Evolutionary conservation across 495 filamentous ascomycete species (phyloP), one percentile per base, ranked within the genome.

Genomic region (Penicillium canariense): DNA sequence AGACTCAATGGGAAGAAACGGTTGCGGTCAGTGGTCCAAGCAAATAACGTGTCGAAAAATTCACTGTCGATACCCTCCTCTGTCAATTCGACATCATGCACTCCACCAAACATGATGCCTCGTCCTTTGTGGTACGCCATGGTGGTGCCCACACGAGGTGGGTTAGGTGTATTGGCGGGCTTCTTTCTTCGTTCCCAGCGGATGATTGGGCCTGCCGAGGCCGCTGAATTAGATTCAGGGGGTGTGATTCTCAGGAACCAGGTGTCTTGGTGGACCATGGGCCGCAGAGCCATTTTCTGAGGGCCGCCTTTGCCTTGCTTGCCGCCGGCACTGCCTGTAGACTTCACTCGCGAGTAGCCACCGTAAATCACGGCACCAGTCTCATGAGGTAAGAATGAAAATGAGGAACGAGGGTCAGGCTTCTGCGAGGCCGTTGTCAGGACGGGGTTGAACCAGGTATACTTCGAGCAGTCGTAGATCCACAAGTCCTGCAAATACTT

Each of bases 51-150:
- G 63, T 96, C 90, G 68, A 97, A 97, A 71, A 98, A 98, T 62
- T 96, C 90, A 63, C 89, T 94, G 15, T 97, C 91, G 34, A 98
- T 92, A 10, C 88, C 91, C 70, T 98, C 94, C 64, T 98, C 94
- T 56, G 81, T 95, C 64, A 96, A 81, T 64, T 96, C 91, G 1
- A 96, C 87, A 62, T 97, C 94, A 54, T 96, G 88, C 5, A 98
- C 94, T 50, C 94, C 94, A 34, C 94, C 94, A 62, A 98, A 98
- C 68, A 87, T 72, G 54, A 98, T 90, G 2, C 94, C 94, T 54
- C 94, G 83, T 1, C 94, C 92, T 68, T 91, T 92, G 68, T 97
- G 94, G 64, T 86, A 87, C 0, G 89, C 82, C 90, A 96, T 96
- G 2, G 91, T 96, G 14, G 88, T 82, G 43, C 94, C 94, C 2